Percentiles rank a stretch among this genome's conserved stretches.
phyloP scores from a whole-genome alignment of 2,329 filamentous ascomycete species.

The Colletotrichum orbiculare region DNA sequence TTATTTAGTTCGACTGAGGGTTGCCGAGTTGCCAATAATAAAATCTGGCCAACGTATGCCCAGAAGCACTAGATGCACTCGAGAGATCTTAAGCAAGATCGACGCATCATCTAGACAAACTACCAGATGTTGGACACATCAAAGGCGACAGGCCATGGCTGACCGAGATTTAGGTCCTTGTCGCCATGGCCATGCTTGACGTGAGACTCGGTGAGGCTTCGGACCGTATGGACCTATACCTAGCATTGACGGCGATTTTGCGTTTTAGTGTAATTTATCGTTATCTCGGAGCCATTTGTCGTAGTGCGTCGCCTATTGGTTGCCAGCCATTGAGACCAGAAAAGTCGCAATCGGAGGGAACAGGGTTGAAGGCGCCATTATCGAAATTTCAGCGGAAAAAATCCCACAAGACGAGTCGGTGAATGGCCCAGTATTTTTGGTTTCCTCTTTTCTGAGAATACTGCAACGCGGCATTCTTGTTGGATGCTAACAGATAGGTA shows the following conservation, averaged over 20 bases:
- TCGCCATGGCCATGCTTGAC: constrained; percentile 11
- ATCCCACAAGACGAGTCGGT: constrained; percentile 24
- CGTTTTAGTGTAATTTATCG: constrained; percentile 17
- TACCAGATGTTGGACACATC: not conserved
- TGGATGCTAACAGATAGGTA: not conserved
- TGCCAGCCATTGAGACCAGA: constrained; percentile 17
- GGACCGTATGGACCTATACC: constrained; percentile 6
- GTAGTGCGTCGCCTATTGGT: constrained; percentile 23
- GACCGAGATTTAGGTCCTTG: constrained; percentile 22
- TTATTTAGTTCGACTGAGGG: constrained; percentile 2
- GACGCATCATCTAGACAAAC: not conserved
- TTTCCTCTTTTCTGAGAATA: not conserved
- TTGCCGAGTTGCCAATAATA: constrained; percentile 6
- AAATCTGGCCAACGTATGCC: constrained; percentile 11
- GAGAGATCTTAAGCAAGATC: not conserved
- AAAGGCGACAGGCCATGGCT: constrained; percentile 1
- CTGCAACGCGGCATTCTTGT: too few species aligned
- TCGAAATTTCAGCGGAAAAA: constrained; percentile 32
- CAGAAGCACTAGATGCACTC: not conserved
- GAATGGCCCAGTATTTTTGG: constrained; percentile 18
- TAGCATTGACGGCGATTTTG: constrained; percentile 21
- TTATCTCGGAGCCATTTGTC: constrained; percentile 27
- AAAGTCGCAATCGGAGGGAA: constrained; percentile 25
- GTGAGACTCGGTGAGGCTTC: constrained; percentile 28
- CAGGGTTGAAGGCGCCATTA: constrained; percentile 34